A percentile compares a stretch with the other conserved stretches of the same genome.
Evolutionary conservation across 2,329 filamentous ascomycete genomes (phyloP).

Genomic region (Pseudogymnoascus destructans): DNA sequence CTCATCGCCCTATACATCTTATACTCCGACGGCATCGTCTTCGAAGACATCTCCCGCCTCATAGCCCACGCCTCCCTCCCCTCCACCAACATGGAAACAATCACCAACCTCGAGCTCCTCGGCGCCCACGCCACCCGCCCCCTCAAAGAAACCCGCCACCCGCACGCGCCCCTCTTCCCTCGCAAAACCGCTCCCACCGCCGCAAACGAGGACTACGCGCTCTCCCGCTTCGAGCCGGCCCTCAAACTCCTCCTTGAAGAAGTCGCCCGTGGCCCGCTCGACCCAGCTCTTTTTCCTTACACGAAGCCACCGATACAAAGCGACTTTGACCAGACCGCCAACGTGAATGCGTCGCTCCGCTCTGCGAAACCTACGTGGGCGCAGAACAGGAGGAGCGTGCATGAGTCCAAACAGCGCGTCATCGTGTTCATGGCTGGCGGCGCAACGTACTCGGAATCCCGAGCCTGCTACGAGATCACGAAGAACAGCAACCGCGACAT

Average conservation of each 20-base stretch:
- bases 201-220: slow-evolving; percentile 60
- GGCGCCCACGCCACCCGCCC: slow-evolving; percentile 60
- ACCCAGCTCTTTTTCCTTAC: slow-evolving; percentile 56
- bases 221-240: slow-evolving; percentile 77
- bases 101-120: slow-evolving; percentile 69
- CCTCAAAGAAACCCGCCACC: slow-evolving; percentile 64
- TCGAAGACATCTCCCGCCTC: slow-evolving; percentile 72
- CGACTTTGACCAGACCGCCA: slow-evolving; percentile 44
- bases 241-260: slow-evolving; percentile 76
- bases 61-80: slow-evolving; percentile 72
- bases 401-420: slow-evolving; percentile 77
- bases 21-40: slow-evolving; percentile 72
- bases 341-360: slow-evolving; percentile 61
- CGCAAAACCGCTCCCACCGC: slow-evolving; percentile 44
- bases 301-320: slow-evolving; percentile 55
- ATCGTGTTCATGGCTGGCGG: slow-evolving; percentile 93
- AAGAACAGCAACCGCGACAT: slow-evolving; percentile 62
- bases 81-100: slow-evolving; percentile 55
- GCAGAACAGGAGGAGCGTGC: slow-evolving; percentile 57
- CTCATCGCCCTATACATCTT: slow-evolving; percentile 77
- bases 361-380: slow-evolving; percentile 95
- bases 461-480: slow-evolving; percentile 78
- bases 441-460: slow-evolving; percentile 82
- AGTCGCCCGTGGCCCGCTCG: slow-evolving; percentile 52
- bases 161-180: slow-evolving; percentile 56